These are phyloP conservation scores for Xylaria intraflava DNA, from an alignment of 495 filamentous ascomycete genomes.

Conservation along the genomic window DNA sequence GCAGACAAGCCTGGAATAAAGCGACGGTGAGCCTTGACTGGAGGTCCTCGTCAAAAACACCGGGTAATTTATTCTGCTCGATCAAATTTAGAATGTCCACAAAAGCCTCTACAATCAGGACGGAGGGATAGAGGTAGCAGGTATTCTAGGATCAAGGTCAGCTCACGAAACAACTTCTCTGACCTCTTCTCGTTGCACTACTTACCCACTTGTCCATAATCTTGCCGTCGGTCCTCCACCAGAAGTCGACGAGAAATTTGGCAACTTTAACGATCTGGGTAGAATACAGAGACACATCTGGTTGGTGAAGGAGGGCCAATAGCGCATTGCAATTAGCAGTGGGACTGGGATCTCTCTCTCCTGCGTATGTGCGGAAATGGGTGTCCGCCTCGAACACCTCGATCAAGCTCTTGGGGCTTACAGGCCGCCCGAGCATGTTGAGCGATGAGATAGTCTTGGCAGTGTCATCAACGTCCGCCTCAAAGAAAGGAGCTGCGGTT, in stretches of 20 bases:
- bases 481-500: constrained; percentile 23
- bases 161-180: background rate
- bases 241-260: constrained; percentile 21
- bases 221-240: constrained; percentile 16
- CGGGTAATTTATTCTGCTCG: constrained; percentile 12
- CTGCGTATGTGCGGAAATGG: constrained; percentile 36
- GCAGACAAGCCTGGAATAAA: constrained; percentile 16
- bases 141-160: constrained; percentile 15
- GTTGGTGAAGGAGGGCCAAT: constrained; percentile 24
- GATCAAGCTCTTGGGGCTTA: constrained; percentile 25
- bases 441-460: constrained; percentile 35
- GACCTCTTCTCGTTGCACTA: background rate
- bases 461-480: constrained; percentile 45
- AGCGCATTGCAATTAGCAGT: constrained; percentile 42
- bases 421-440: constrained; percentile 21
- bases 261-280: constrained; percentile 15
- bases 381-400: constrained; percentile 27
- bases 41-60: constrained; percentile 9
- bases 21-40: constrained; percentile 10
- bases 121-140: constrained; percentile 13
- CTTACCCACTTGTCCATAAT: constrained; percentile 26
- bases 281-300: constrained; percentile 9
- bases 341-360: constrained; percentile 34
- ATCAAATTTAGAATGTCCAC: constrained; percentile 16
- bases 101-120: constrained; percentile 19